These are phyloP conservation scores for Musa schizocarpa DNA, from an alignment of 176 grass and related monocot species.

Conservation along the genomic window DNA sequence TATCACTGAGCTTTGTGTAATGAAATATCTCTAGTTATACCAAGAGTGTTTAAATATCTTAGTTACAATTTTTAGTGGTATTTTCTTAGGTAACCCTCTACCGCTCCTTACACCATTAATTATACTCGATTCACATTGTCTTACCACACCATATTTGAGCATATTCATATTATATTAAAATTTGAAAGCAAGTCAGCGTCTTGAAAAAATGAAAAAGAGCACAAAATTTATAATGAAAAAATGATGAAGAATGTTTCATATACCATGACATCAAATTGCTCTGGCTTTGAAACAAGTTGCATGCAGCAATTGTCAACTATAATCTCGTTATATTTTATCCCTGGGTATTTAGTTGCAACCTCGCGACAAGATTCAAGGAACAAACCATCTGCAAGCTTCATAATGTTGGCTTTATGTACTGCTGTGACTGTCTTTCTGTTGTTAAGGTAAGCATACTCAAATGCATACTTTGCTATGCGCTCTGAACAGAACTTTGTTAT, in stretches of 20 bases:
- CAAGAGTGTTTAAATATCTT: no score
- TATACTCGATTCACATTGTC: no score
- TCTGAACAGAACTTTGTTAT: slow-evolving; percentile 19
- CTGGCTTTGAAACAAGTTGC: slow-evolving; percentile 18
- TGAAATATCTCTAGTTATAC: no score
- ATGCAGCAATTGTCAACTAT: slow-evolving; percentile 17
- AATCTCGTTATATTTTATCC: slow-evolving; percentile 18
- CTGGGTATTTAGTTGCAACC: slow-evolving; percentile 10
- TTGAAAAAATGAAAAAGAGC: no score
- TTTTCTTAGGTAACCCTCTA: no score
- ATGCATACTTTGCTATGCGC: slow-evolving; percentile 12
- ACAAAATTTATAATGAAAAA: background rate
- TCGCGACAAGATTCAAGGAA: slow-evolving; percentile 14
- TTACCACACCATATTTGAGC: no score
- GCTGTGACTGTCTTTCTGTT: slow-evolving; percentile 11
- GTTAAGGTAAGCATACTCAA: slow-evolving; percentile 14
- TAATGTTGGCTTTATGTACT: slow-evolving; percentile 17
- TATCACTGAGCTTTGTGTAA: no score
- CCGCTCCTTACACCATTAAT: no score
- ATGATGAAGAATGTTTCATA: background rate
- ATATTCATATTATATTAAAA: no score
- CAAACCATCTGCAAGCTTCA: slow-evolving; percentile 20
- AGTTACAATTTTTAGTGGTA: no score
- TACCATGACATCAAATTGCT: slow-evolving; percentile 19
- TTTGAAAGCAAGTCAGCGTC: no score